Evolutionary conservation across 2,329 filamentous ascomycete genomes (phyloP).

Genomic region (Curvularia spicifera): DNA sequence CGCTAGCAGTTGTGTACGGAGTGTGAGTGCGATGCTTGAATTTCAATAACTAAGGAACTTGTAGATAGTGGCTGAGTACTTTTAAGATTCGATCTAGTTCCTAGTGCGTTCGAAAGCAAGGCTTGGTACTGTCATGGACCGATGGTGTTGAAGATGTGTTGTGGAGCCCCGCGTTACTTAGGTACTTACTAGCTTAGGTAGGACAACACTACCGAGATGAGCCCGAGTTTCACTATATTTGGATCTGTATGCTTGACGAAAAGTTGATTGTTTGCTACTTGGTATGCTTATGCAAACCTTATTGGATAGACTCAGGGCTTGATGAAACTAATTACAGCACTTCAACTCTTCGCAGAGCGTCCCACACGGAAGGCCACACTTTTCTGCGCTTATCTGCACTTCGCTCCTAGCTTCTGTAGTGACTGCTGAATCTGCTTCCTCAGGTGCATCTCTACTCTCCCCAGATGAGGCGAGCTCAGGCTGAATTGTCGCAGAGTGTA

Average conservation of each 20-base stretch:
- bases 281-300: no score
- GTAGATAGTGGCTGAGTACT: no score
- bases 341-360: slow-evolving; percentile 59
- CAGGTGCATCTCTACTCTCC: slow-evolving; percentile 1
- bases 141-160: slow-evolving; percentile 9
- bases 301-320: background rate
- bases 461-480: slow-evolving; percentile 59
- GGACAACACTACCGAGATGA: background rate
- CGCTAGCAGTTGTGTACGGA: background rate
- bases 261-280: background rate
- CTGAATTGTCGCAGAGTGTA: slow-evolving; percentile 74
- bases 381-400: slow-evolving; percentile 38
- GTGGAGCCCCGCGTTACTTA: slow-evolving; percentile 10
- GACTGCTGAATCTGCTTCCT: slow-evolving; percentile 7
- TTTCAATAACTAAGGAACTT: background rate
- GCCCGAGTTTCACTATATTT: background rate
- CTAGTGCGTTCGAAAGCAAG: background rate
- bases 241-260: background rate
- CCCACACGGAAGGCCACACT: slow-evolving; percentile 62
- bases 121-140: background rate
- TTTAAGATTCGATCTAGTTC: background rate
- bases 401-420: slow-evolving; percentile 25
- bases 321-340: slow-evolving; percentile 47
- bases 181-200: background rate
- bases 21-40: background rate